Percentiles rank a stretch among this genome's conserved stretches.
These are phyloP conservation scores for Cordyceps javanica DNA, from an alignment of 2,329 filamentous ascomycete species.

Conservation along the genomic window DNA sequence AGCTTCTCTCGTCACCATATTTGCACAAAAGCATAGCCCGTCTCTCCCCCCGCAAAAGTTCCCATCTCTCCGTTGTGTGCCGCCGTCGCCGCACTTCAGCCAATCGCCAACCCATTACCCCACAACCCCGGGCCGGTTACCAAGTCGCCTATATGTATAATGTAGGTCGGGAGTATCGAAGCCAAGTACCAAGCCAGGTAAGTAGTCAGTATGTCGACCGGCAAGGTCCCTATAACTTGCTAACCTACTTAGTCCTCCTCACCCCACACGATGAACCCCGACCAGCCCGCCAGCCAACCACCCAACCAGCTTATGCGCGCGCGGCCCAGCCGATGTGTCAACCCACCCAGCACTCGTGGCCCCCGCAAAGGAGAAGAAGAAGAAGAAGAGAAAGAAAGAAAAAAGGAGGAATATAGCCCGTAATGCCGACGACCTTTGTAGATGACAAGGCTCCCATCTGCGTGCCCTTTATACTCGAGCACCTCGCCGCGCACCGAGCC, in stretches of 20 bases:
- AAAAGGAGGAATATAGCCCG: conserved; percentile 1
- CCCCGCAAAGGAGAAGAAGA: neutral
- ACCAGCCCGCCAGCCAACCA: neutral
- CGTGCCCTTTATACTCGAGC: conserved; percentile 67
- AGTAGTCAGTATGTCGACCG: too few species aligned
- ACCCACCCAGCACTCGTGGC: neutral
- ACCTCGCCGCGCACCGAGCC: conserved; percentile 44
- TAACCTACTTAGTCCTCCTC: neutral
- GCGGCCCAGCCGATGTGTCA: neutral
- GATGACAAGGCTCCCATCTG: conserved; percentile 76
- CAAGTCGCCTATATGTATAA: conserved; percentile 13
- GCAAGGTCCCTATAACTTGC: too few species aligned
- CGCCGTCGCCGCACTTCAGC: neutral
- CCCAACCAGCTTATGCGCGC: neutral
- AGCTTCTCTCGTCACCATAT: neutral
- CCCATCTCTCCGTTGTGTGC: neutral
- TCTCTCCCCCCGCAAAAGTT: neutral
- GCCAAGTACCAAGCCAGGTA: neutral
- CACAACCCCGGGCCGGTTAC: conserved; percentile 1
- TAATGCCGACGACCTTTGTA: conserved; percentile 36
- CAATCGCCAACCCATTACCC: neutral
- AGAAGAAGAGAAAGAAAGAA: too few species aligned
- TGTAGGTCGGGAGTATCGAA: too few species aligned
- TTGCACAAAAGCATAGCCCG: neutral
- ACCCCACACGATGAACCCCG: neutral